phyloP scores from a whole-genome alignment of 192 early-diverging fungal species.

The Pilobolus umbonatus region DNA sequence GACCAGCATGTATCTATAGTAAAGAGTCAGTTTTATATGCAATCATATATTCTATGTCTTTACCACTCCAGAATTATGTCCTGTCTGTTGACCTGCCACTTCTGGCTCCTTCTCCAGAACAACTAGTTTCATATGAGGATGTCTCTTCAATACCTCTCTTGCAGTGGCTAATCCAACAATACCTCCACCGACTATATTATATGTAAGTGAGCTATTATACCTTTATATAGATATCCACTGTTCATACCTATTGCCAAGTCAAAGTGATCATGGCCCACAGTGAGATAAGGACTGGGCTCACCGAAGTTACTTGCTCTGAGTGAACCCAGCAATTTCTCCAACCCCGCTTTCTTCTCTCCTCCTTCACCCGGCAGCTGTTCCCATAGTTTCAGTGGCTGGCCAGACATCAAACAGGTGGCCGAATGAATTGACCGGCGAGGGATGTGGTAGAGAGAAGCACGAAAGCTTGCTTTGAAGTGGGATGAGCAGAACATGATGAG shows the following conservation, averaged over 20 bases:
- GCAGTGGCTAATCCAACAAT: constrained; percentile 36
- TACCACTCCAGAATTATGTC: constrained; percentile 33
- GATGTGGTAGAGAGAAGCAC: background rate
- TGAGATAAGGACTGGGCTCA: constrained; percentile 3
- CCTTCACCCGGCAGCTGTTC: constrained; percentile 23
- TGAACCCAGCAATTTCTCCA: constrained; percentile 21
- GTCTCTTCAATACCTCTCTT: constrained; percentile 26
- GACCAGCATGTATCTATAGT: constrained; percentile 28
- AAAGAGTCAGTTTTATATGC: too few relatives aligned
- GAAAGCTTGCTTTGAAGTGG: background rate
- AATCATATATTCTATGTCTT: too few relatives aligned
- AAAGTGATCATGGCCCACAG: constrained; percentile 23
- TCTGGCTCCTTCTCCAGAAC: constrained; percentile 33
- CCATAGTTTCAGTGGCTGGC: constrained; percentile 8
- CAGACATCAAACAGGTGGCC: background rate
- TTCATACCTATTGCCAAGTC: constrained; percentile 30
- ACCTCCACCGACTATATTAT: constrained; percentile 30
- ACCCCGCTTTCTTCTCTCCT: constrained; percentile 9
- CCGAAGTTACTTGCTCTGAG: constrained; percentile 21
- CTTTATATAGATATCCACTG: background rate
- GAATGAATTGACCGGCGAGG: background rate
- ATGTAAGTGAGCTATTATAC: background rate
- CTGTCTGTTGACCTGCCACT: constrained; percentile 31
- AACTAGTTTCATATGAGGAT: constrained; percentile 21
- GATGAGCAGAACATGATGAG: constrained; percentile 9